Evolutionary conservation across 2,329 filamentous ascomycete species (phyloP).

Genomic region (Akanthomyces uredinophilus): DNA sequence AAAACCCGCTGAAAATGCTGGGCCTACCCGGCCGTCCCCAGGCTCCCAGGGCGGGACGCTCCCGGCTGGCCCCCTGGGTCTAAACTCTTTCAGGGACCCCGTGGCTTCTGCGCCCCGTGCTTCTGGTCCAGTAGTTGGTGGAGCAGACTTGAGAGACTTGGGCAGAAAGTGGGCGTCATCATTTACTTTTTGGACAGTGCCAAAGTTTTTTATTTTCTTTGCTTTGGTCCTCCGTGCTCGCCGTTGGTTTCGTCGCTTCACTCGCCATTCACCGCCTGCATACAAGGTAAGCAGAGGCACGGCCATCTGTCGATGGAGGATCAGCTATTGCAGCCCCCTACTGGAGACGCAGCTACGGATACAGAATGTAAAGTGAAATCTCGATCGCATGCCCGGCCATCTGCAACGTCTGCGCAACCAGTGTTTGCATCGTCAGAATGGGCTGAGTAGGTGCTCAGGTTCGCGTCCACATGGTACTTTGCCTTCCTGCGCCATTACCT

Average conservation of each 20-base stretch:
- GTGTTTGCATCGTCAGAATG: not conserved
- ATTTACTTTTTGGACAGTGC: not conserved
- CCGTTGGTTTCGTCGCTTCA: not conserved
- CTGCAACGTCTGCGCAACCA: not conserved
- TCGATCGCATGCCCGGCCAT: not conserved
- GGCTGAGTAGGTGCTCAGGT: not conserved
- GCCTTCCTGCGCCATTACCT: too few relatives aligned
- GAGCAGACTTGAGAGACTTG: not conserved
- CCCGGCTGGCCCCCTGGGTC: slow-evolving; percentile 2
- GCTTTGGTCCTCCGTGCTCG: too few relatives aligned
- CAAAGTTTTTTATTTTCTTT: not conserved
- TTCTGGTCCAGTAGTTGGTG: not conserved
- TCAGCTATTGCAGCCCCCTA: too few relatives aligned
- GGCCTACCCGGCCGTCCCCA: not conserved
- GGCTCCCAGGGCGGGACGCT: slow-evolving; percentile 1
- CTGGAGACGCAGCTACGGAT: too few relatives aligned
- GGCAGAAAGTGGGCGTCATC: slow-evolving; percentile 10
- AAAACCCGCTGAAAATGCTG: slow-evolving; percentile 3
- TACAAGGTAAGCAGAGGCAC: too few relatives aligned
- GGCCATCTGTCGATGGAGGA: too few relatives aligned
- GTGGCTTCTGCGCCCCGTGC: not conserved
- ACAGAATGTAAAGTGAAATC: too few relatives aligned
- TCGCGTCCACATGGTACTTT: not conserved
- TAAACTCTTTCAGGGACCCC: not conserved
- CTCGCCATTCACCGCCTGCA: not conserved